Conservation (phyloP, 2,329 filamentous ascomycete species). For the Fusarium metavorans region DNA sequence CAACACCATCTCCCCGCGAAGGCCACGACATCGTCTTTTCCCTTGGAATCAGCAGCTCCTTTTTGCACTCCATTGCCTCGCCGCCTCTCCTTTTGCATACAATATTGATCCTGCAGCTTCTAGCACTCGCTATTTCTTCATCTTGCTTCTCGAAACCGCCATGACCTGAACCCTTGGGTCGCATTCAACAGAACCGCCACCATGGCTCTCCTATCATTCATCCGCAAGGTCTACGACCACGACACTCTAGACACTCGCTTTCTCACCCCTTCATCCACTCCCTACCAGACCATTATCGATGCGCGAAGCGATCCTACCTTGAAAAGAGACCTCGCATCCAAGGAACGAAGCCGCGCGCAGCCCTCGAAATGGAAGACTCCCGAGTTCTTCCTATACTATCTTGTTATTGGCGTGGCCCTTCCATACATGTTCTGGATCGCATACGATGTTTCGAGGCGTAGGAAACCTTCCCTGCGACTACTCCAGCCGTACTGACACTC, state of each 20-base stretch:
- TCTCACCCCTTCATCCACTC: conserved; percentile 75
- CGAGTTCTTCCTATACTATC: conserved; percentile 87
- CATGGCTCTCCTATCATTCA: conserved; percentile 59
- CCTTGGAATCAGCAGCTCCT: conserved; percentile 1
- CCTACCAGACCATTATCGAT: conserved; percentile 71
- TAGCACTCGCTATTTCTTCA: neutral
- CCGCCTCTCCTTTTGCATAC: neutral
- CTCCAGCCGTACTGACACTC: conserved; percentile 24
- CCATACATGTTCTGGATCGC: conserved; percentile 93
- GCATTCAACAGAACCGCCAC: conserved; percentile 35
- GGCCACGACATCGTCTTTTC: conserved; percentile 42
- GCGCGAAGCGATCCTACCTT: conserved; percentile 57
- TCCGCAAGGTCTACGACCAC: conserved; percentile 70
- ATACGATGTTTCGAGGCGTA: conserved; percentile 86
- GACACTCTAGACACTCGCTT: conserved; percentile 74
- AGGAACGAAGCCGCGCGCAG: conserved; percentile 59
- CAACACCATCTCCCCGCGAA: conserved; percentile 42
- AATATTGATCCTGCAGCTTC: conserved; percentile 5
- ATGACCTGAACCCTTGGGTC: conserved; percentile 38
- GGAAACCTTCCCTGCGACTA: conserved; percentile 40
- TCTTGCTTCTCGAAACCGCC: conserved; percentile 7
- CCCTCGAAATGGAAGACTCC: conserved; percentile 85
- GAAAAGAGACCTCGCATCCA: conserved; percentile 48
- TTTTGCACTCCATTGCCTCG: neutral
- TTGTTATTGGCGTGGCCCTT: conserved; percentile 73